phyloP scores from a whole-genome alignment of 768 basidiomycete species.

The Panellus pusillus region DNA sequence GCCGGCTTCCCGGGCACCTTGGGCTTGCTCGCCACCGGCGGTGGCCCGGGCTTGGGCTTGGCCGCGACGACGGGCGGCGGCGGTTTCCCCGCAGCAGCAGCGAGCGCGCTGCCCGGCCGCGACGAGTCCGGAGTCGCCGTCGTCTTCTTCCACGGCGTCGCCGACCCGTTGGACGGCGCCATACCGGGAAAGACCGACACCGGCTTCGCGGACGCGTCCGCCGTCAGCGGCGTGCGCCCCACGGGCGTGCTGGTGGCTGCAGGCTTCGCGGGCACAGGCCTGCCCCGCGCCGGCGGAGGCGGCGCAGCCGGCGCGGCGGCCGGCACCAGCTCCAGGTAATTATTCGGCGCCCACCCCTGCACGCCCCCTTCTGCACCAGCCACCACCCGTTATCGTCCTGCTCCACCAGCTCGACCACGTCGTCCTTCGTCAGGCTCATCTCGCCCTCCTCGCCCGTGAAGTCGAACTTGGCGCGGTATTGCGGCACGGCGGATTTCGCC shows the following conservation, averaged over 20 bases:
- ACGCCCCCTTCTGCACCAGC: conserved; percentile 82
- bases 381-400: conserved; percentile 98
- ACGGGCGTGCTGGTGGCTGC: conserved; percentile 36
- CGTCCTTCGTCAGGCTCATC: conserved; percentile 86
- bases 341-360: conserved; percentile 96
- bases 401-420: conserved; percentile 86
- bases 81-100: conserved; percentile 45
- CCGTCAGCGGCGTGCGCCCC: conserved; percentile 42
- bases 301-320: conserved; percentile 65
- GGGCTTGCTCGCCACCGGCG: conserved; percentile 46
- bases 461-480: conserved; percentile 88
- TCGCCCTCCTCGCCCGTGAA: conserved; percentile 94
- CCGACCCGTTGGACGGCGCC: conserved; percentile 63
- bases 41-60: conserved; percentile 59
- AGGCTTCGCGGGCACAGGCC: conserved; percentile 39
- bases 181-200: conserved; percentile 83
- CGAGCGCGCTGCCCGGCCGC: too few relatives aligned
- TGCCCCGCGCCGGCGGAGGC: conserved; percentile 65
- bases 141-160: conserved; percentile 73
- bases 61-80: conserved; percentile 60
- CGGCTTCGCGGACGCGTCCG: conserved; percentile 71
- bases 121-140: too few relatives aligned
- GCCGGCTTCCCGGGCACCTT: conserved; percentile 61
- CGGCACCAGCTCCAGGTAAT: conserved; percentile 83
- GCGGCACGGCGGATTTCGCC: conserved; percentile 63